These are phyloP conservation scores for Cavenderia fasciculata DNA, from an alignment of 78 protist genomes.

Conservation along the genomic window DNA sequence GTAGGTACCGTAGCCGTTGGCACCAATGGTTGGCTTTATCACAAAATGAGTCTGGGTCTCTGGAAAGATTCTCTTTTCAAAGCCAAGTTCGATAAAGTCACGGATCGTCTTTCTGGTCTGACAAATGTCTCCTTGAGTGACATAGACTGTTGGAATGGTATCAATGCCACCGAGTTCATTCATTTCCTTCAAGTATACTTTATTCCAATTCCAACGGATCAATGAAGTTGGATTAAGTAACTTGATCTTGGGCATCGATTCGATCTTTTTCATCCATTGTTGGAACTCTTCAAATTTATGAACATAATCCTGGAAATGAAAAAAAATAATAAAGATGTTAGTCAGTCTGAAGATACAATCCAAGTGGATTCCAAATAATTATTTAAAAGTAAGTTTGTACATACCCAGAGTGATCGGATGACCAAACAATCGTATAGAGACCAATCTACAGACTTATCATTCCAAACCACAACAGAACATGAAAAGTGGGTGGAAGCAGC, in stretches of 20 bases:
- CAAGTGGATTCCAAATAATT: background rate
- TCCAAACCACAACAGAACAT: constrained; percentile 35
- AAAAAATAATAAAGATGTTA: background rate
- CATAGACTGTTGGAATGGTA: constrained; percentile 27
- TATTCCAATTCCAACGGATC: constrained; percentile 58
- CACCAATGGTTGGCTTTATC: constrained; percentile 51
- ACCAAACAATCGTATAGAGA: constrained; percentile 18
- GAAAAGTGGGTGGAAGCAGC: background rate
- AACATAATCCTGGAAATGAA: constrained; percentile 76
- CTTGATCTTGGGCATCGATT: background rate
- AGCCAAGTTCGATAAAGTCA: constrained; percentile 7
- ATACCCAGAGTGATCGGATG: constrained; percentile 64
- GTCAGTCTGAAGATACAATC: background rate
- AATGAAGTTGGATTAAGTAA: constrained; percentile 34
- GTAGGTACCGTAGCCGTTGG: constrained; percentile 54
- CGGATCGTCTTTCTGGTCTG: background rate
- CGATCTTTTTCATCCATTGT: constrained; percentile 38
- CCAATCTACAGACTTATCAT: constrained; percentile 16
- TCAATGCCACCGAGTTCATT: background rate
- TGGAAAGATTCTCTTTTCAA: background rate
- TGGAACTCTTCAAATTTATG: constrained; percentile 46
- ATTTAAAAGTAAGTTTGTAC: too few relatives aligned
- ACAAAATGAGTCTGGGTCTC: constrained; percentile 18
- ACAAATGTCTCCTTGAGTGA: background rate
- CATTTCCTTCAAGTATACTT: constrained; percentile 40